Evolutionary conservation across 345 rosid species (phyloP).

Genomic region (sweet orange (Citrus sinensis)): DVS_A1.0 CM039161.1:21143501-21144000

Average conservation of each 20-base stretch:
- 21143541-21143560: neutral
- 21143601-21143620: neutral
- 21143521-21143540: neutral
- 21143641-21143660: neutral
- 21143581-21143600: neutral
- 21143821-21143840: neutral
- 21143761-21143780: neutral
- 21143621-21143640: neutral
- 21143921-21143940: slow-evolving; percentile 40
- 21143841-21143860: neutral
- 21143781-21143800: neutral
- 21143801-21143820: neutral
- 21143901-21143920: slow-evolving; percentile 46
- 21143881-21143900: slow-evolving; percentile 34
- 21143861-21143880: neutral
- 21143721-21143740: neutral
- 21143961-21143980: slow-evolving; percentile 36
- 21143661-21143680: too few species aligned
- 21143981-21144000: slow-evolving; percentile 29
- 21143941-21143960: slow-evolving; percentile 24
- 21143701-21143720: neutral
- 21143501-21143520: neutral
- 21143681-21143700: neutral
- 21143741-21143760: neutral
- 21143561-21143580: neutral